Evolutionary conservation across 2,329 filamentous ascomycete species (phyloP), one percentile per base, ranked within the genome.

Genomic region (Fusarium tuaranense): DNA sequence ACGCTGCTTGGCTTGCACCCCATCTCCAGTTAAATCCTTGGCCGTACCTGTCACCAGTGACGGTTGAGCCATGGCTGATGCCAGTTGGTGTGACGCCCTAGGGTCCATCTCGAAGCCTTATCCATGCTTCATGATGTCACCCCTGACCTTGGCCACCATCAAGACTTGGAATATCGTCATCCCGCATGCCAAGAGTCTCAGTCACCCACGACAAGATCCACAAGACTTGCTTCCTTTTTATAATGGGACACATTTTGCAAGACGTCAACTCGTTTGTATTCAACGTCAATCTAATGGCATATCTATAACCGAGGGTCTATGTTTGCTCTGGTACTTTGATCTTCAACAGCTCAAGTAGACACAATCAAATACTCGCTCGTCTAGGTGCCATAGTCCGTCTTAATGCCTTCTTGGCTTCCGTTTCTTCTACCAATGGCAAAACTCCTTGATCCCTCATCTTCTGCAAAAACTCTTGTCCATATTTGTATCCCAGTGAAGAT

Each of bases 401-500:
- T 78, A 96, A 83, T 32, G 92, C 92, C 83, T 92, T 93, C 87
- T 94, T 95, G 74, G 93, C 92, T 79, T 93, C 93, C 22, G 91
- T 92, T 85, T 94, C 92, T 79, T 93, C 92, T 60, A 90, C 88
- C 55, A 93, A 78, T 27, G 90, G 90, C 76, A 99, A 84, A 44
- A 93, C 88, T 0, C 96, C 96, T 78, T 97, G 89, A 44, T 94
- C 93, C 80, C 92, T 92, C 81, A 98, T 85, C 76, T 92, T 89
- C 63, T 91, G 90, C 74, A 99, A 83, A 81, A 93, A 98, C 64
- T 94, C 91, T 81, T 93, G 92, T 6, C 95, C 97, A 80, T 92
- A 99, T 65, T 90, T 88, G 83, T 98, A 97, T 2, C 97, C 97
- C 13, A 98, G 89, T 76, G 93, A 88, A 80, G 97, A 98, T 64